Conservation (phyloP, 192 early-diverging fungal species). For the Coemansia sp. region DNA sequence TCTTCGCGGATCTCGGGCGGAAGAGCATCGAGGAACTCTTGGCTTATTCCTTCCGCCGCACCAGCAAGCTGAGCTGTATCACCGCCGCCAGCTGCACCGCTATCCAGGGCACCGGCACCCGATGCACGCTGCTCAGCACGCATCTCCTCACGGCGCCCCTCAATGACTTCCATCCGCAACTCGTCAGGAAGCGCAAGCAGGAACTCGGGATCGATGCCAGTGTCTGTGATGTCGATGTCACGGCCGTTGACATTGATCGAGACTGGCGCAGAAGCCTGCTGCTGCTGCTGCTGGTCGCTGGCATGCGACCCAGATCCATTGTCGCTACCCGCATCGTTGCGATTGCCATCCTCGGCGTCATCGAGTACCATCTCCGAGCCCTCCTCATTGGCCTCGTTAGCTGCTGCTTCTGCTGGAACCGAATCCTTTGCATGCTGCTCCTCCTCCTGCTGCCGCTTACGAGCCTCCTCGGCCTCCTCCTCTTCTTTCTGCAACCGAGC, state of each 20-base stretch:
- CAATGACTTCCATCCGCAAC: conserved; percentile 87
- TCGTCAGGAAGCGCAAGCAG: conserved; percentile 94
- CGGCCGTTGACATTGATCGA: conserved; percentile 76
- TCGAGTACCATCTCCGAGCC: not conserved
- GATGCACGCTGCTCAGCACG: conserved; percentile 25
- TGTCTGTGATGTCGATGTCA: conserved; percentile 85
- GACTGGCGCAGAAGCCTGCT: conserved; percentile 31
- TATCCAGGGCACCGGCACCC: not conserved
- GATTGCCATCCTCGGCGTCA: conserved; percentile 40
- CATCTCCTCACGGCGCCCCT: conserved; percentile 71
- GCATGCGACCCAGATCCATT: conserved; percentile 9
- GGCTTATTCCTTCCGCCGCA: conserved; percentile 58
- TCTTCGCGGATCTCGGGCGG: conserved; percentile 90
- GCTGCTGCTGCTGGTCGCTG: conserved; percentile 19
- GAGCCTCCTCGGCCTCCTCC: conserved; percentile 7
- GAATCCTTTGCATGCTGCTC: not conserved
- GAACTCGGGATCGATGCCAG: conserved; percentile 93
- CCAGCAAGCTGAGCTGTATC: conserved; percentile 7
- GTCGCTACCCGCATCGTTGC: conserved; percentile 15
- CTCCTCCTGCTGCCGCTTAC: conserved; percentile 2
- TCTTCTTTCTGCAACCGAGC: conserved; percentile 19
- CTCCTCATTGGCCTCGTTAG: not conserved
- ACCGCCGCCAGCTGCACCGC: not conserved
- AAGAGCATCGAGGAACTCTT: conserved; percentile 89
- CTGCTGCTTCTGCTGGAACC: not conserved